Conservation (phyloP, 2,329 filamentous ascomycete genomes). For the Fusarium poae region DNA sequence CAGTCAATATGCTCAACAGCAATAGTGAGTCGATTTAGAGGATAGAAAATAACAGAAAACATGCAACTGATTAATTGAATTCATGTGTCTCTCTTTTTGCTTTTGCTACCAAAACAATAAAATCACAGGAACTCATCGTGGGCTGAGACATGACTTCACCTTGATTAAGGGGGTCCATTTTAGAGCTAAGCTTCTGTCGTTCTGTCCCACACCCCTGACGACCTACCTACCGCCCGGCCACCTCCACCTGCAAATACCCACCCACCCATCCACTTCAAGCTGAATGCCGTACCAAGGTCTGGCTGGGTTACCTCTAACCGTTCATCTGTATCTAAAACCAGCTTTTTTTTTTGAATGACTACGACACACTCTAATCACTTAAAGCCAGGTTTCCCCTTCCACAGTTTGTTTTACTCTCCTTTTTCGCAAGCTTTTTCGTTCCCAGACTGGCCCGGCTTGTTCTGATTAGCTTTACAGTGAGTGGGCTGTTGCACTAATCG, state of each 20-base stretch:
- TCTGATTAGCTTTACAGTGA: constrained; percentile 1
- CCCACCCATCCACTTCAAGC: constrained; percentile 31
- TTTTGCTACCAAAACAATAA: not conserved
- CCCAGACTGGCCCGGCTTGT: constrained; percentile 4
- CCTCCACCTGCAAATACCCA: not conserved
- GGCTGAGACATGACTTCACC: constrained; percentile 51
- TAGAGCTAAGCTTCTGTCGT: constrained; percentile 37
- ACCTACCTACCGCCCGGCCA: constrained; percentile 1
- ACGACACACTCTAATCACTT: constrained; percentile 36
- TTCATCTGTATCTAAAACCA: constrained; percentile 23
- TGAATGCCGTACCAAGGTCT: constrained; percentile 11
- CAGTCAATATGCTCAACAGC: not conserved
- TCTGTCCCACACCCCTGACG: constrained; percentile 33
- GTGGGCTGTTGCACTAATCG: constrained; percentile 3
- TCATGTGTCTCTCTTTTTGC: constrained; percentile 8
- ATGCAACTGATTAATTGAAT: not conserved
- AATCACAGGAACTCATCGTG: constrained; percentile 9
- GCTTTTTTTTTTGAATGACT: constrained; percentile 24
- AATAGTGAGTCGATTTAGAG: not conserved
- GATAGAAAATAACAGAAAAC: not conserved
- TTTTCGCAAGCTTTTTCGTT: constrained; percentile 26
- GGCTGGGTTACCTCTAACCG: constrained; percentile 17
- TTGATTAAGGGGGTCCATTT: constrained; percentile 38
- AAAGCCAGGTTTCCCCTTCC: constrained; percentile 25
- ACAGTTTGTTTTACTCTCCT: not conserved